phyloP scores from a whole-genome alignment of 768 basidiomycete species.

The Suillus alpinus region DNA sequence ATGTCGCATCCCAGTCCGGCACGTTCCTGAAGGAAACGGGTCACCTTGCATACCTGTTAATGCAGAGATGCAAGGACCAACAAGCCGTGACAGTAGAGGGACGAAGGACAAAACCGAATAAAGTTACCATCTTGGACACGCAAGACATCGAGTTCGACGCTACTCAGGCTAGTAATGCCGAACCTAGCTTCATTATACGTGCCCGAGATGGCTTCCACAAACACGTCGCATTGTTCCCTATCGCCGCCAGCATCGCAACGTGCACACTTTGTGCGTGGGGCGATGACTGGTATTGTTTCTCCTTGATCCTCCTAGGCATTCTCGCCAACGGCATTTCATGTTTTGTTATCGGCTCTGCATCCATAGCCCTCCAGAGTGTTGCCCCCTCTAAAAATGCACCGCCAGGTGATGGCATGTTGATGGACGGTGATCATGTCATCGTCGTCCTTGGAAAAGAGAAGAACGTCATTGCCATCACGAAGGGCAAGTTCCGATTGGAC shows the following conservation, averaged over 20 bases:
- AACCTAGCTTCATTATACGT: not conserved
- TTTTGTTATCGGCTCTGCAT: constrained; percentile 22
- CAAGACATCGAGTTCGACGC: constrained; percentile 4
- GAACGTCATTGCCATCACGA: constrained; percentile 15
- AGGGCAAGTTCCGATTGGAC: constrained; percentile 17
- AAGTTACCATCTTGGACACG: constrained; percentile 22
- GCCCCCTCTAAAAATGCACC: constrained; percentile 10
- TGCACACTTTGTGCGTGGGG: constrained; percentile 22
- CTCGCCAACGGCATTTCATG: constrained; percentile 26
- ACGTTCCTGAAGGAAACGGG: constrained; percentile 27
- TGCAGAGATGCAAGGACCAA: constrained; percentile 14
- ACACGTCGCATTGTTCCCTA: constrained; percentile 21
- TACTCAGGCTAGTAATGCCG: not conserved
- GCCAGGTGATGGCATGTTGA: constrained; percentile 16
- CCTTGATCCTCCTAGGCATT: constrained; percentile 30
- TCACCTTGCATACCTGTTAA: constrained; percentile 30
- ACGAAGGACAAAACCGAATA: constrained; percentile 17
- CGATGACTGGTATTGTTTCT: constrained; percentile 30
- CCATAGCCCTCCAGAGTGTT: constrained; percentile 6
- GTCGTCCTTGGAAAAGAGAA: constrained; percentile 16
- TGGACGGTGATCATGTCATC: constrained; percentile 8
- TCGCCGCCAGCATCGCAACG: constrained; percentile 19
- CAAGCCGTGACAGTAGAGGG: constrained; percentile 4
- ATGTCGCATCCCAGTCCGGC: constrained; percentile 26
- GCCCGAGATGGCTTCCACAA: constrained; percentile 8